Evolutionary conservation across 2,329 filamentous ascomycete genomes (phyloP).

Genomic region (Fusarium nematophilum): DNA sequence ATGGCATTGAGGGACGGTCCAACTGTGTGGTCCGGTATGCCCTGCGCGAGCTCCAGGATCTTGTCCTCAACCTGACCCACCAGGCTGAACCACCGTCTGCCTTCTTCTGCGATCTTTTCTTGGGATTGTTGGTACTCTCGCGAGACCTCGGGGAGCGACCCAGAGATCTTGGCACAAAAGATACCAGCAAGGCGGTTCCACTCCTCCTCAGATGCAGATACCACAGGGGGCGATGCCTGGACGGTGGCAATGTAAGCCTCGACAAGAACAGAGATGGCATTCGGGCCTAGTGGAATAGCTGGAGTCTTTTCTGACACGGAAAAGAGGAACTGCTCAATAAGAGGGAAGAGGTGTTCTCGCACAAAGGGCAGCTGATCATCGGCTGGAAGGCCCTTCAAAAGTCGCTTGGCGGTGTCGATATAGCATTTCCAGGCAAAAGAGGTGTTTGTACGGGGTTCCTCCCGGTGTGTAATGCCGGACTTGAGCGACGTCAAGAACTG

Average conservation of each 20-base stretch:
- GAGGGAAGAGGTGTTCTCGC: constrained; percentile 62
- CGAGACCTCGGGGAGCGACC: constrained; percentile 84
- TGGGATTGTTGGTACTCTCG: constrained; percentile 81
- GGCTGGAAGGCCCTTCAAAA: constrained; percentile 59
- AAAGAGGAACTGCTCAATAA: constrained; percentile 66
- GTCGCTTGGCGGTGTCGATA: constrained; percentile 69
- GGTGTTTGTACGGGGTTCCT: constrained; percentile 78
- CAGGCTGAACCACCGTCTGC: constrained; percentile 74
- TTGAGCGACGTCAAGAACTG: constrained; percentile 75
- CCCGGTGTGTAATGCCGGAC: constrained; percentile 76
- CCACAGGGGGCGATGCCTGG: constrained; percentile 52
- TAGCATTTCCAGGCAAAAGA: constrained; percentile 81
- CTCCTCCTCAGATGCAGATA: constrained; percentile 64
- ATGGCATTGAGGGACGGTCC: constrained; percentile 47
- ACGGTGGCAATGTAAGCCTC: constrained; percentile 60
- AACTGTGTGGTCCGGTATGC: constrained; percentile 45
- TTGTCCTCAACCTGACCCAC: constrained; percentile 58
- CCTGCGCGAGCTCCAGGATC: constrained; percentile 32
- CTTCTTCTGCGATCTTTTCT: constrained; percentile 72
- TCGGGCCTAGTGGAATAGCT: constrained; percentile 47
- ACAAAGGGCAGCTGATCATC: constrained; percentile 60
- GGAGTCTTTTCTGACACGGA: constrained; percentile 54
- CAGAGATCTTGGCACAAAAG: constrained; percentile 75
- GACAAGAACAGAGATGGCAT: constrained; percentile 55
- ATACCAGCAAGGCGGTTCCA: constrained; percentile 72